These are phyloP conservation scores for Xylaria nigripes DNA, from an alignment of 495 filamentous ascomycete genomes.

Conservation along the genomic window DNA sequence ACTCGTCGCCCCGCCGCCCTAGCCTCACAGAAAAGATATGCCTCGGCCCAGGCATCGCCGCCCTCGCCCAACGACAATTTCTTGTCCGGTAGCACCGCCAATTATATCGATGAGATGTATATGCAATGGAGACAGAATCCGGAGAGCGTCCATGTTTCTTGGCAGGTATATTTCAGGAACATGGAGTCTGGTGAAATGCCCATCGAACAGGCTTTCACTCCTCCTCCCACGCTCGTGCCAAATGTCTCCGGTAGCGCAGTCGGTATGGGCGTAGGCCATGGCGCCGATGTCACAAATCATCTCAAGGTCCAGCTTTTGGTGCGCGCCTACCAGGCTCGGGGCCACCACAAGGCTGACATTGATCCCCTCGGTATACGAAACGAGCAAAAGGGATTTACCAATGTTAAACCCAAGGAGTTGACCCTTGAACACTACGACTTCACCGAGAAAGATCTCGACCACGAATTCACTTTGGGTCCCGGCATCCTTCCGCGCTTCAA, in stretches of 20 bases:
- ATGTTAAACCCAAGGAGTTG: constrained; percentile 84
- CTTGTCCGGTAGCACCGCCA: constrained; percentile 87
- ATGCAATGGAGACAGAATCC: constrained; percentile 92
- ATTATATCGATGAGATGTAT: constrained; percentile 99
- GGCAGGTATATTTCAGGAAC: constrained; percentile 99
- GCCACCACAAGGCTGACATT: constrained; percentile 95
- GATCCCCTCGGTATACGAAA: constrained; percentile 91
- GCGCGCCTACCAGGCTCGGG: constrained; percentile 94
- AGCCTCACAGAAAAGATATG: constrained; percentile 40
- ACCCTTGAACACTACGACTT: constrained; percentile 90
- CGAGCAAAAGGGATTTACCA: constrained; percentile 76
- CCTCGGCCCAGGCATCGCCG: constrained; percentile 32
- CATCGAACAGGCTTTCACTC: constrained; percentile 90
- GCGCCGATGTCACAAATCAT: constrained; percentile 86
- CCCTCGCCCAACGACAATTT: constrained; percentile 81
- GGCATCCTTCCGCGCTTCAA: constrained; percentile 94
- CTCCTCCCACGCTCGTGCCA: constrained; percentile 85
- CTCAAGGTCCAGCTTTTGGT: constrained; percentile 96
- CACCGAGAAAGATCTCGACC: constrained; percentile 86
- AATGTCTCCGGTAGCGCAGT: constrained; percentile 65
- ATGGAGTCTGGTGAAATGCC: constrained; percentile 98
- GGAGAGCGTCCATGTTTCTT: constrained; percentile 89
- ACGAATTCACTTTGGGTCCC: constrained; percentile 85
- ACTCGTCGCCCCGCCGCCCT: constrained; percentile 44
- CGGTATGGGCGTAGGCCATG: constrained; percentile 57